Percentiles rank a stretch among this genome's conserved stretches.
Conservation (phyloP, 331 rosid species). For the Acacia pycnantha region DNA sequence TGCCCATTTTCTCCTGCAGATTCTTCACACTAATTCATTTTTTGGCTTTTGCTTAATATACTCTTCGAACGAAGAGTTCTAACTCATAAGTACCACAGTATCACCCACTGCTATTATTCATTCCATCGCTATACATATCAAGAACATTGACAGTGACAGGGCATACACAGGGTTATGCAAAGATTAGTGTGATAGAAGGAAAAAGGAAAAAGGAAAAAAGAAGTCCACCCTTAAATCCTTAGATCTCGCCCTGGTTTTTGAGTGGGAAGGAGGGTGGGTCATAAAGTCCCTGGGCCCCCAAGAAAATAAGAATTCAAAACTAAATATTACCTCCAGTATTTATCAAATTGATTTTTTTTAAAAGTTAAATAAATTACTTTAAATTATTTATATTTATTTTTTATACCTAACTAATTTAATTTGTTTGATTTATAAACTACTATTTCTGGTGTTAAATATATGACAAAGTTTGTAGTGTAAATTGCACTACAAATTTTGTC, state of each 20-base stretch:
- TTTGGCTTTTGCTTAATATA: conserved; percentile 23
- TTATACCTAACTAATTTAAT: too few relatives aligned
- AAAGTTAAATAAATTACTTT: too few relatives aligned
- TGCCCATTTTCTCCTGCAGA: not conserved
- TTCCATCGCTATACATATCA: not conserved
- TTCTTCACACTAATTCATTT: not conserved
- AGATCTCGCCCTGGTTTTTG: not conserved
- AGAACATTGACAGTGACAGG: not conserved
- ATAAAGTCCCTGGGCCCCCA: not conserved
- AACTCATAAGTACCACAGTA: not conserved
- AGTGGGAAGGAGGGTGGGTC: not conserved
- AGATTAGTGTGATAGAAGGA: not conserved
- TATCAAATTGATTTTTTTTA: too few relatives aligned
- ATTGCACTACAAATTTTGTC: too few relatives aligned
- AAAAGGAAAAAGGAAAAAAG: not conserved
- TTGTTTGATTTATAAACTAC: too few relatives aligned
- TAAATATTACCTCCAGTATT: too few relatives aligned
- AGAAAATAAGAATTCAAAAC: not conserved
- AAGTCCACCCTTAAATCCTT: not conserved
- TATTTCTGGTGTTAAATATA: too few relatives aligned
- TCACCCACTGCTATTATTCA: not conserved
- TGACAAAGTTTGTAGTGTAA: too few relatives aligned
- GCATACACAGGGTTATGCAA: not conserved
- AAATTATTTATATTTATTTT: too few relatives aligned
- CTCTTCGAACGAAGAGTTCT: not conserved